Base-by-base conservation (phyloP, 495 filamentous ascomycete genomes). In the Rusavskia elegans region DNA sequence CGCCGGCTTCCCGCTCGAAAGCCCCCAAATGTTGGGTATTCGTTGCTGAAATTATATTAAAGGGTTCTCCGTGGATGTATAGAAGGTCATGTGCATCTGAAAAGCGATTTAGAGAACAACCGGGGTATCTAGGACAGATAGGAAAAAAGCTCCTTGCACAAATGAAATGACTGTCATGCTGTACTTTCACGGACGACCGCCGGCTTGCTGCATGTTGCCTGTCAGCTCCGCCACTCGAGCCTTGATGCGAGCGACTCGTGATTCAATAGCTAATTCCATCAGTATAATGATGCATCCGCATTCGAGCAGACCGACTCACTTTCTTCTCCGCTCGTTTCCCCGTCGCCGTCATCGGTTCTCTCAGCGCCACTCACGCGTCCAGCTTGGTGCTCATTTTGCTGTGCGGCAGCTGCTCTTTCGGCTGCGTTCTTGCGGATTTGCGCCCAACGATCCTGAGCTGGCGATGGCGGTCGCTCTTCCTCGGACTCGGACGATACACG, bases 241-340 rank as follows among this genome's bases (percentile, higher is more conserved):
- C 69, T 96, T 96, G 76, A 98, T 98, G 51, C 93, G 85, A 36
- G 92, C 92, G 53, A 96, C 92, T 51, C 92, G 85, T 38, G 87
- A 86, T 65, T 98, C 92, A 58, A 98, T 96, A 27, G 88, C 87
- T 93, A 54, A 58, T 23, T 45, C n/a, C 29, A 56, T 62, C 41
- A 59, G 52, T 40, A 17, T 41, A 23, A 11, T 25, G 8, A 2
- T 10, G 21, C 16, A 13, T 45, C 11, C 19, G 54, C 5, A 39
- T 36, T 42, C 45, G 32, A 7, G 19, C 45, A 4, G 13, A 39
- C 51, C 14, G 35, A 79, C 87, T 80, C 76, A 88, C 89, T 95
- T 73, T 98, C 92, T 76, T 98, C 93, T 19, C 85, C 89, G 62
- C 85, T 95, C 19, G 85, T 92, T 54, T 94, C 84, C 20, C 79